phyloP scores from a whole-genome alignment of 2,329 filamentous ascomycete genomes.

The Xenosphaeropsis pyriputrescens region DNA sequence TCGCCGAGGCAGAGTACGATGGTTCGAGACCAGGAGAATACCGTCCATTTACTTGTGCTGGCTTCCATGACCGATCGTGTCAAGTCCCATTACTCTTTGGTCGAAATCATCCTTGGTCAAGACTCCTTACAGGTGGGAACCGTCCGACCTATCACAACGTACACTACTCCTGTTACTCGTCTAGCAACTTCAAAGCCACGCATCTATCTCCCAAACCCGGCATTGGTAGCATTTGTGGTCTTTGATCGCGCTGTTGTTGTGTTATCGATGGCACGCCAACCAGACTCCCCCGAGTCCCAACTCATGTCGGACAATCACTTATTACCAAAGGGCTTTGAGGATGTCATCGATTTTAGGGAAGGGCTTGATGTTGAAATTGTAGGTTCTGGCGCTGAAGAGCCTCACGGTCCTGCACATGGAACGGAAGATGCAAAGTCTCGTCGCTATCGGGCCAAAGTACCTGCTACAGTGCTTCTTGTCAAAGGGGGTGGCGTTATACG shows the following conservation, averaged over 20 bases:
- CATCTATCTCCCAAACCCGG: conserved; percentile 64
- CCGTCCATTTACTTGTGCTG: conserved; percentile 44
- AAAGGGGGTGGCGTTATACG: conserved; percentile 48
- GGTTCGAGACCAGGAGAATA: conserved; percentile 27
- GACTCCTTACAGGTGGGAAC: conserved; percentile 42
- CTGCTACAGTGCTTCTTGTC: conserved; percentile 44
- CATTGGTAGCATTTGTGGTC: conserved; percentile 67
- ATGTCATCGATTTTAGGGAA: conserved; percentile 66
- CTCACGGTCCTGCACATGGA: conserved; percentile 19
- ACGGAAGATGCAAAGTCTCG: conserved; percentile 32
- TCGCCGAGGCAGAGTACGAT: conserved; percentile 34
- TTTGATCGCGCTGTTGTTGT: conserved; percentile 69
- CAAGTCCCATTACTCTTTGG: conserved; percentile 52
- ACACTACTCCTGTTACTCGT: conserved; percentile 32
- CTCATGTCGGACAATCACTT: conserved; percentile 52
- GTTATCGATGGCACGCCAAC: conserved; percentile 52
- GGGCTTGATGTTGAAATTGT: conserved; percentile 49
- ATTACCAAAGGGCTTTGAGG: conserved; percentile 60
- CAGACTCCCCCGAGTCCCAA: conserved; percentile 63
- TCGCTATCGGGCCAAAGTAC: conserved; percentile 43
- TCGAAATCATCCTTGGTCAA: conserved; percentile 52
- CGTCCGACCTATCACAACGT: conserved; percentile 53
- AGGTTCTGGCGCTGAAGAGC: conserved; percentile 49
- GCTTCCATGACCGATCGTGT: conserved; percentile 37
- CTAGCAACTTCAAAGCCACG: conserved; percentile 35